Percentiles rank a stretch among this genome's conserved stretches.
phyloP scores from a whole-genome alignment of 257 asterid species.

The Prunella vulgaris region DNA sequence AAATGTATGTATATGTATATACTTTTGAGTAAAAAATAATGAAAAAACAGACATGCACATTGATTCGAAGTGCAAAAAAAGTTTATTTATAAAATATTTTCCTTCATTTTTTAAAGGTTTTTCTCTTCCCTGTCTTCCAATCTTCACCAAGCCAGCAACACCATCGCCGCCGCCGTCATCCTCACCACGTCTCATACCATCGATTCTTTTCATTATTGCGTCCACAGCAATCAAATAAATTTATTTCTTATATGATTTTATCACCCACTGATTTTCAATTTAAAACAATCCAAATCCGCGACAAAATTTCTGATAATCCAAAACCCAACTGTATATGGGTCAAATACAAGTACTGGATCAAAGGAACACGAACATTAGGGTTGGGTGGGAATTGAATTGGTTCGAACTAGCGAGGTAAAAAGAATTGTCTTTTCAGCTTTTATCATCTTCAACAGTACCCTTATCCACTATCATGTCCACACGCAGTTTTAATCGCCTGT shows the following conservation, averaged over 20 bases:
- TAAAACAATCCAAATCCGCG: not conserved
- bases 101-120: not conserved
- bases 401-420: not conserved
- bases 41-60: too few relatives aligned
- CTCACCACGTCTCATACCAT: not conserved
- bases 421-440: slow-evolving; percentile 2
- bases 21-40: too few relatives aligned
- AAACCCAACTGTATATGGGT: not conserved
- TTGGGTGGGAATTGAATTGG: slow-evolving; percentile 5
- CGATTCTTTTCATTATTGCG: not conserved
- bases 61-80: too few relatives aligned
- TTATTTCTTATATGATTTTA: not conserved
- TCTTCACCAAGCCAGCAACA: slow-evolving; percentile 5
- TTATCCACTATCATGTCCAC: slow-evolving; percentile 7
- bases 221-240: not conserved
- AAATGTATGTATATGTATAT: too few relatives aligned
- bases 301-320: not conserved
- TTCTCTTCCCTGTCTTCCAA: not conserved
- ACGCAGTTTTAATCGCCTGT: not conserved
- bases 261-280: not conserved
- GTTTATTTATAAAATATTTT: too few relatives aligned
- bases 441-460: slow-evolving; percentile 11
- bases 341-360: slow-evolving; percentile 4
- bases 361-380: slow-evolving; percentile 10
- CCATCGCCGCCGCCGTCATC: not conserved